A percentile compares a stretch with the other conserved stretches of the same genome.
phyloP scores from a whole-genome alignment of 2,329 filamentous ascomycete genomes.

The Calonectria crousiana region DNA sequence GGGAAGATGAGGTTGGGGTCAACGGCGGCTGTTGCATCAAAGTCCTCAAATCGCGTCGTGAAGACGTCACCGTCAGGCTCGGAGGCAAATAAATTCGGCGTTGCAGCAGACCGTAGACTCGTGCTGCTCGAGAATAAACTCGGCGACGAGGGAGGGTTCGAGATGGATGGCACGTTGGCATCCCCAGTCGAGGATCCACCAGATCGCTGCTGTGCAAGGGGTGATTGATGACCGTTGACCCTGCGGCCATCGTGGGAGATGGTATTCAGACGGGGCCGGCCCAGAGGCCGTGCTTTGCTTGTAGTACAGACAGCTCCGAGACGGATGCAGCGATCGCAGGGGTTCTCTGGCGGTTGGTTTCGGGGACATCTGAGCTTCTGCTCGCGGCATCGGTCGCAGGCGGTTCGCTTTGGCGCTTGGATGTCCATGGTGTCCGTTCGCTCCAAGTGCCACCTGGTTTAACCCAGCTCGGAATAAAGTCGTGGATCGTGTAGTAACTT shows the following conservation, averaged over 20 bases:
- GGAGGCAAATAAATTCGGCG: neutral
- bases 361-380: slow-evolving; percentile 2
- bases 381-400: slow-evolving; percentile 7
- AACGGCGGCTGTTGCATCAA: neutral
- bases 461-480: neutral
- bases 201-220: neutral
- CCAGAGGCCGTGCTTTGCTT: neutral
- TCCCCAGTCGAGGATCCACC: neutral
- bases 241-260: neutral
- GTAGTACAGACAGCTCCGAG: neutral
- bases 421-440: neutral
- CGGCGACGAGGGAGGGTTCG: neutral
- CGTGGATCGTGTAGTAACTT: neutral
- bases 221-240: neutral
- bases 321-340: slow-evolving; percentile 1
- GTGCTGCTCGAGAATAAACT: neutral
- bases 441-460: neutral
- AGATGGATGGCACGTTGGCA: neutral
- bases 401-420: slow-evolving; percentile 7
- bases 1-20: neutral
- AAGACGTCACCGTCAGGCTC: neutral
- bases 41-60: neutral
- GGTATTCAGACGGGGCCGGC: neutral
- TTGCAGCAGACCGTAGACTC: neutral
- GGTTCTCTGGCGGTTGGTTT: neutral